Conservation (phyloP, 805 yeast genomes). For the Candida hungchunana region DNA sequence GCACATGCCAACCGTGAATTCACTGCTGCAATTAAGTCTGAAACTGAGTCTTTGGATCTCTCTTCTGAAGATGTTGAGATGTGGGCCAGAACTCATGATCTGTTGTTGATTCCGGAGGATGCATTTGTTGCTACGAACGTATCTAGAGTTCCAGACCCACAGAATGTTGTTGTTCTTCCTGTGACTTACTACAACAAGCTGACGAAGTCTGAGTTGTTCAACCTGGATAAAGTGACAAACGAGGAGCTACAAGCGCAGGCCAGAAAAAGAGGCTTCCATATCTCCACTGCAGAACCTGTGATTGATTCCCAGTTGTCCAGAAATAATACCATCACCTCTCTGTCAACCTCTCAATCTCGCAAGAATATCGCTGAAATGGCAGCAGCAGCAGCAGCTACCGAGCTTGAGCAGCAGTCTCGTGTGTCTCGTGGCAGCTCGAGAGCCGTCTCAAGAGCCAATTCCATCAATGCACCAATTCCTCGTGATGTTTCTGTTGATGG, state of each 20-base stretch:
- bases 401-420: constrained; percentile 23
- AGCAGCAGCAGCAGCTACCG: constrained; percentile 26
- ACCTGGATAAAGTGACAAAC: constrained; percentile 41
- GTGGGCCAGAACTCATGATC: constrained; percentile 42
- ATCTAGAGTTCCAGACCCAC: constrained; percentile 48
- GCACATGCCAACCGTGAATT: constrained; percentile 13
- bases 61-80: constrained; percentile 12
- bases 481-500: constrained; percentile 31
- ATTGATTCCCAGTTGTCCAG: constrained; percentile 13
- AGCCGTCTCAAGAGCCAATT: constrained; percentile 16
- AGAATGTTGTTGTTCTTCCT: constrained; percentile 60
- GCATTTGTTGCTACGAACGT: constrained; percentile 61
- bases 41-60: not conserved
- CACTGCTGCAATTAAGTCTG: not conserved
- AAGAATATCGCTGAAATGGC: constrained; percentile 28
- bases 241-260: constrained; percentile 43
- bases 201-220: constrained; percentile 39
- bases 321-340: constrained; percentile 22
- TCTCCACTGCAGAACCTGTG: constrained; percentile 17
- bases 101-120: constrained; percentile 53
- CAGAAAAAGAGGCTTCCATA: constrained; percentile 43
- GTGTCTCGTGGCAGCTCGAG: constrained; percentile 18
- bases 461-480: constrained; percentile 12
- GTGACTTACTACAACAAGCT: constrained; percentile 58
- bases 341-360: constrained; percentile 23